phyloP scores from a whole-genome alignment of 495 filamentous ascomycete species.

The Trichoderma gamsii region DNA sequence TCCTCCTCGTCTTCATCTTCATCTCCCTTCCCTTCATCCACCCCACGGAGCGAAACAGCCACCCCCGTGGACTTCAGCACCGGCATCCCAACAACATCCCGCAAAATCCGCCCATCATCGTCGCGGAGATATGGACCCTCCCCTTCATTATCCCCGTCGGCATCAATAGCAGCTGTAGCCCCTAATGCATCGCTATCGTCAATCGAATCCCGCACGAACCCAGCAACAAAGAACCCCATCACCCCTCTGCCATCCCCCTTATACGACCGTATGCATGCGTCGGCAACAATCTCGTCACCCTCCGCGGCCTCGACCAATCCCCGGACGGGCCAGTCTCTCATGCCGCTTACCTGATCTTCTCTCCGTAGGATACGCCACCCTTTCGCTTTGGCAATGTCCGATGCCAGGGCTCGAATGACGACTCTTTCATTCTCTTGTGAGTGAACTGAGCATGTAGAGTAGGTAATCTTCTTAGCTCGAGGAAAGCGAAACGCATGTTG shows the following conservation, averaged over 20 bases:
- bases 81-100: constrained; percentile 35
- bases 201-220: constrained; percentile 37
- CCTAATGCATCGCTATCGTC: constrained; percentile 18
- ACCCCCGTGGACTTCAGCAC: constrained; percentile 31
- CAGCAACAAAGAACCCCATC: constrained; percentile 47
- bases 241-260: constrained; percentile 69
- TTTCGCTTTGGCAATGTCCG: constrained; percentile 54
- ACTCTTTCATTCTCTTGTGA: constrained; percentile 83
- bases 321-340: constrained; percentile 66
- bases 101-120: constrained; percentile 32
- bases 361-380: constrained; percentile 73
- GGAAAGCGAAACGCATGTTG: constrained; percentile 81
- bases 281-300: constrained; percentile 37
- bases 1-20: constrained; percentile 26
- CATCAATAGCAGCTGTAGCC: neutral
- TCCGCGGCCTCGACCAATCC: constrained; percentile 48
- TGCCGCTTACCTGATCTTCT: constrained; percentile 61
- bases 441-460: constrained; percentile 89
- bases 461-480: constrained; percentile 68
- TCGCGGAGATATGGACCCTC: constrained; percentile 34
- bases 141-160: constrained; percentile 18
- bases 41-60: neutral
- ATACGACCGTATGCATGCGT: constrained; percentile 75
- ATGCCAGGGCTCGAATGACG: constrained; percentile 60
- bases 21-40: constrained; percentile 19